Conservation (phyloP, 768 basidiomycete species). For the Mycena vitilis region DNA sequence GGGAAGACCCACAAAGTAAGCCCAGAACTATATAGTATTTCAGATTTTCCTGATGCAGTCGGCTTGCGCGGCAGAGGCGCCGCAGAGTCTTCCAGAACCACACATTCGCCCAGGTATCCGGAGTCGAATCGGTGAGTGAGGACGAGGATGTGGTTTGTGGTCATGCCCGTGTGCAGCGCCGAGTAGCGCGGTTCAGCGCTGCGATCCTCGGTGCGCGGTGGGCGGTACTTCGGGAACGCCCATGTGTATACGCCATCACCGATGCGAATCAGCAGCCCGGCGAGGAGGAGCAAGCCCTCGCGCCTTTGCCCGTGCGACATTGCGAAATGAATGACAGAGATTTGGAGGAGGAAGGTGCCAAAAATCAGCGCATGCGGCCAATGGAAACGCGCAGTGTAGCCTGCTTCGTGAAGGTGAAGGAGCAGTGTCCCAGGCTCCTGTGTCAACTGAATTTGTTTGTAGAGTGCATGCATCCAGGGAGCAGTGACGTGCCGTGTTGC, state of each 20-base stretch:
- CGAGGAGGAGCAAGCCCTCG: conserved; percentile 4
- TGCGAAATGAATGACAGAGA: neutral
- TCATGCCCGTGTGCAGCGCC: conserved; percentile 8
- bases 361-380: neutral
- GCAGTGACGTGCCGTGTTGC: conserved; percentile 7
- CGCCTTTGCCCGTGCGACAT: neutral
- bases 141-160: neutral
- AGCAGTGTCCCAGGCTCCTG: neutral
- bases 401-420: conserved; percentile 1
- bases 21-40: too few relatives aligned
- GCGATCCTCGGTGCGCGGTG: neutral
- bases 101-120: neutral
- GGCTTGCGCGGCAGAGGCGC: neutral
- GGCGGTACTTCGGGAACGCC: neutral
- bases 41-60: too few relatives aligned
- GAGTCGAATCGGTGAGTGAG: neutral
- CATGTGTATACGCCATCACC: neutral
- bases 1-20: too few relatives aligned
- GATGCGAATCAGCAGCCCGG: neutral
- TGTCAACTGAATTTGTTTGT: neutral
- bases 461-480: conserved; percentile 6
- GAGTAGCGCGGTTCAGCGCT: neutral
- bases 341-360: neutral
- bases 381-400: neutral
- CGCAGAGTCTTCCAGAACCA: conserved; percentile 2